A percentile compares a stretch with the other conserved stretches of the same genome.
Conservation (phyloP, 2,329 filamentous ascomycete species). For the Periglandula ipomoeae region DNA sequence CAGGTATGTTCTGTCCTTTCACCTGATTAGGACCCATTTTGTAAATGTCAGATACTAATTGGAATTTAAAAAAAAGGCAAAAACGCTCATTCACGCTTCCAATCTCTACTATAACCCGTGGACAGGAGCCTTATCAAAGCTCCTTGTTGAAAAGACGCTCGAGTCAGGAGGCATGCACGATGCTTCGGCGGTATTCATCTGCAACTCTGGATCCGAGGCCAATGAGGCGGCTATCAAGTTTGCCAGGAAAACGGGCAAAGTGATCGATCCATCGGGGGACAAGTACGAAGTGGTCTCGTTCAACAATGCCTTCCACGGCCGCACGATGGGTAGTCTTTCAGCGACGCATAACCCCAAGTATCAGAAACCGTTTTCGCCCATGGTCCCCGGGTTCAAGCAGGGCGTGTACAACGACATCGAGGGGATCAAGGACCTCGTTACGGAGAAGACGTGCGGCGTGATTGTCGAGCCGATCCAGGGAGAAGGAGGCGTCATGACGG, state of each 20-base stretch:
- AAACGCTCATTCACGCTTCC: slow-evolving; percentile 80
- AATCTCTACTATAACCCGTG: slow-evolving; percentile 97
- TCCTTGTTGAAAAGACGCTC: slow-evolving; percentile 72
- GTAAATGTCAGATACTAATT: too few relatives aligned
- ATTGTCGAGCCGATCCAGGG: slow-evolving; percentile 97
- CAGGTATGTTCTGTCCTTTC: slow-evolving; percentile 43
- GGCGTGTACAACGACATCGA: slow-evolving; percentile 77
- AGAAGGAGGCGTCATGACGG: slow-evolving; percentile 85
- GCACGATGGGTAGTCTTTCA: slow-evolving; percentile 91
- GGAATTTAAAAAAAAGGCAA: slow-evolving; percentile 53
- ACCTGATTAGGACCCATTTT: too few relatives aligned
- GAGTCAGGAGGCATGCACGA: slow-evolving; percentile 75
- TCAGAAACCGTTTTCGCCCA: slow-evolving; percentile 86
- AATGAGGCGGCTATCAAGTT: slow-evolving; percentile 99
- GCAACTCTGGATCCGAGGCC: slow-evolving; percentile 93
- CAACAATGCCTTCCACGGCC: slow-evolving; percentile 85
- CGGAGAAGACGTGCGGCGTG: slow-evolving; percentile 80
- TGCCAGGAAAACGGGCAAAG: slow-evolving; percentile 80
- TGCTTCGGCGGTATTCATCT: slow-evolving; percentile 76
- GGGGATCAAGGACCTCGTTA: slow-evolving; percentile 65
- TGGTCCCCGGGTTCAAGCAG: slow-evolving; percentile 88
- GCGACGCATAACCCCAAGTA: slow-evolving; percentile 98
- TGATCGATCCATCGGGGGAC: slow-evolving; percentile 56
- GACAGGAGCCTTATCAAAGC: slow-evolving; percentile 81
- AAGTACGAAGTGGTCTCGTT: slow-evolving; percentile 89